Evolutionary conservation across 192 early-diverging fungal genomes (phyloP), one percentile per base, ranked within the genome.

Genomic region (Entomortierella beljakovae): DNA sequence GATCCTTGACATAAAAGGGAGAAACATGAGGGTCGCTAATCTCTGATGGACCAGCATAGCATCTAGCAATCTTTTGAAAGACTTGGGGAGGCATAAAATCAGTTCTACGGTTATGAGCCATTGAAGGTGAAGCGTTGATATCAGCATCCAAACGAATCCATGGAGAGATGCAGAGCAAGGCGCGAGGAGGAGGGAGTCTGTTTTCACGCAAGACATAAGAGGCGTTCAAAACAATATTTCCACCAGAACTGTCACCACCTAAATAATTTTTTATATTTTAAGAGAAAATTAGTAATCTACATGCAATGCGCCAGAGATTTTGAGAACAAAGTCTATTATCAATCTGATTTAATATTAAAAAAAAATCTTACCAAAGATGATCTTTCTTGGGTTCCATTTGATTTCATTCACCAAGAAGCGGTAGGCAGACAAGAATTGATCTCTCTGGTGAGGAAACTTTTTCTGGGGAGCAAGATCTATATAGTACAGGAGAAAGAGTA

Each of bases 21-120:
- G 75, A 79, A 28, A 79, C 62, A 33, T 79, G 75, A 10, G 75
- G 54, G 20, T 79, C 75, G 16, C 59, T 53, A 28, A 79, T 63
- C 20, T 58, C 75, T 15, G 22, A 60, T 46, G 55, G 29, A 48
- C 75, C 75, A 48, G 75, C 75, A 31, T 79, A 79, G 33, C 31
- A 51, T 1, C 67, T 55, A 0, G 75, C 75, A 60, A 79, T 79
- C 67, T 70, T 79, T 40, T 79, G 57, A 33, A 79, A 79, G 56
- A 79, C 75, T 32, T 79, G 75, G 6, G 75, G 75, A 15, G 75
- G 75, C 75, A 79, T 79, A 48, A 69, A 79, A 50, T 79, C 75
- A 0, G 75, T 65, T 23, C 38, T 64, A 49, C 75, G 75, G 50
- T 79, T 79, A 25, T 65, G 75, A 5, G 75, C 75, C 75, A 79